These are phyloP conservation scores for Neurospora sp. DNA, from an alignment of 495 filamentous ascomycete genomes.

Conservation along the genomic window DNA sequence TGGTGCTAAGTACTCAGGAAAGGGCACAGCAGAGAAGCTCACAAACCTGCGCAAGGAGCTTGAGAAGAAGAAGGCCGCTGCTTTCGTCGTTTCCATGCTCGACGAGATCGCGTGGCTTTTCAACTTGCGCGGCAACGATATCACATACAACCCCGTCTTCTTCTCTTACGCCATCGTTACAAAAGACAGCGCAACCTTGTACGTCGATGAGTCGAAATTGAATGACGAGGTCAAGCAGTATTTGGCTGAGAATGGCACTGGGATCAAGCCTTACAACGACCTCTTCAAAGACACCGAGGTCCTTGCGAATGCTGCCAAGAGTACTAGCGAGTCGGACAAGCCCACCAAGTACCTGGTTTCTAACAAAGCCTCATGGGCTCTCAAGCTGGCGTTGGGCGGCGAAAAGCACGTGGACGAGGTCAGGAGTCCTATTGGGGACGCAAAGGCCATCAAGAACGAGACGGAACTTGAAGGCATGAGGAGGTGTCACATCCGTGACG, in stretches of 20 bases:
- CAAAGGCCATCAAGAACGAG: constrained; percentile 96
- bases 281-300: constrained; percentile 71
- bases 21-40: constrained; percentile 73
- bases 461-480: constrained; percentile 88
- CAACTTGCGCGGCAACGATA: constrained; percentile 92
- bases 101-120: constrained; percentile 98
- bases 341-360: constrained; percentile 76
- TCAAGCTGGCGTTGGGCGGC: constrained; percentile 81
- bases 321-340: constrained; percentile 15
- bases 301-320: constrained; percentile 38
- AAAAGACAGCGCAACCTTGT: constrained; percentile 68
- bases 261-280: constrained; percentile 71
- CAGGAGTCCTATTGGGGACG: constrained; percentile 80
- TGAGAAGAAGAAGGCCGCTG: constrained; percentile 79
- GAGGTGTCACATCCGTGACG: constrained; percentile 87
- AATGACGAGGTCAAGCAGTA: constrained; percentile 57
- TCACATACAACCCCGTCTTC: constrained; percentile 97
- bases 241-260: constrained; percentile 57
- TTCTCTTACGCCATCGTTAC: constrained; percentile 94
- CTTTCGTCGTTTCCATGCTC: constrained; percentile 88
- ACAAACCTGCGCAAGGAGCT: constrained; percentile 82
- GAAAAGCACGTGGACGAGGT: constrained; percentile 77
- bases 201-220: constrained; percentile 74
- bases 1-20: constrained; percentile 66
- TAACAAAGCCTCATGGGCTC: constrained; percentile 85